Conservation (phyloP, 2,329 filamentous ascomycete species). For the Mollisiaceae sp. region DNA sequence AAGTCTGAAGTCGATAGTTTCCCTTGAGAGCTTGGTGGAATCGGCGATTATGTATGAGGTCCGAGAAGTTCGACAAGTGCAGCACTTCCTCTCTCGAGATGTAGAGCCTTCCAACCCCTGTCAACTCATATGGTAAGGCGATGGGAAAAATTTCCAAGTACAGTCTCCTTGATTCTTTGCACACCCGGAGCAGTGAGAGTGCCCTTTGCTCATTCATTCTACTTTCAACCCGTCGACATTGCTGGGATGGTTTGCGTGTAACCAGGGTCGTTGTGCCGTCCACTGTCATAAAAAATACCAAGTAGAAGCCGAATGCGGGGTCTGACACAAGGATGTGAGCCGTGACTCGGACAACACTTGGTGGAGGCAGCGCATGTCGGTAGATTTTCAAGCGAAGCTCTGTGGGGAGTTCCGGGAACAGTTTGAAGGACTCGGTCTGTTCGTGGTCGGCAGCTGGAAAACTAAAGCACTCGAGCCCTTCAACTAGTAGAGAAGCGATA, state of each 20-base stretch:
- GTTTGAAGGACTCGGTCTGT: background rate
- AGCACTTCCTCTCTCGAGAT: constrained; percentile 2
- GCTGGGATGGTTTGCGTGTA: background rate
- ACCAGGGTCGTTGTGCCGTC: background rate
- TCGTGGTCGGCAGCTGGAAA: background rate
- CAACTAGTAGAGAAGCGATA: background rate
- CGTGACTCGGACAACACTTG: background rate
- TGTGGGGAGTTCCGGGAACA: constrained; percentile 4
- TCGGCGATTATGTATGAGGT: background rate
- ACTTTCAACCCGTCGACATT: background rate
- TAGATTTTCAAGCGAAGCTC: constrained; percentile 15
- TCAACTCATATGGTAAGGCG: constrained; percentile 2
- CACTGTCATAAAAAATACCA: constrained; percentile 2
- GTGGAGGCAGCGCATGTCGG: constrained; percentile 2
- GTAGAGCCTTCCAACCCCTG: background rate
- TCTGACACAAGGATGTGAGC: constrained; percentile 11
- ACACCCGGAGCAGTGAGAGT: background rate
- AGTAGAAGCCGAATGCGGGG: constrained; percentile 12
- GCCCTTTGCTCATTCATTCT: background rate
- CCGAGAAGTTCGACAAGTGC: constrained; percentile 5
- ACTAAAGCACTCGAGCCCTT: background rate
- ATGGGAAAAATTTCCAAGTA: constrained; percentile 9
- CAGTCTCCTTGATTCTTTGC: constrained; percentile 11
- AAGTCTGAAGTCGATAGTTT: background rate
- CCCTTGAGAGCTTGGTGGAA: background rate